Base-by-base conservation (phyloP, 78 protist genomes). In the Guillardia theta region DNA sequence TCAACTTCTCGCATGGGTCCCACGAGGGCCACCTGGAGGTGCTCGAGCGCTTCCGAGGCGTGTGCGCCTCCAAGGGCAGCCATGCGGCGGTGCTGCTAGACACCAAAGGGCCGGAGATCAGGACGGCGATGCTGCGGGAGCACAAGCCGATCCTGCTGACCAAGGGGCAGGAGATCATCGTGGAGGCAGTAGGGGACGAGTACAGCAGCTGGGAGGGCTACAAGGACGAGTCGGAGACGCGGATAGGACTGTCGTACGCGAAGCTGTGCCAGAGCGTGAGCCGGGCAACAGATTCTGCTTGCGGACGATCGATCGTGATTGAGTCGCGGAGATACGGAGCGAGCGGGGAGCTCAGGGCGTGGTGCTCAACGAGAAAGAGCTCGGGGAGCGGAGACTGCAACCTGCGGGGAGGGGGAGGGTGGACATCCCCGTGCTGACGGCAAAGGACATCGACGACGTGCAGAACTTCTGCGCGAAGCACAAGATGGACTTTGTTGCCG, bases 1-100 rank as follows among this genome's bases (percentile, higher is more conserved):
- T 97, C 92, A 97, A 97, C 96, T 95, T 97, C 78, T 94, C 96
- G 27, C 98, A 97, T 64, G 98, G 98, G 24, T 18, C 37, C 27
- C 94, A 96, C 95, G 96, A 92, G 87, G 50, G 6, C 30, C 94
- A 93, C 94, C 48, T 5, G 21, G 94, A n/a, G 94, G 43, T 64
- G 30, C 62, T 92, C 64, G 21, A 47, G 36, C 45, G 46, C 46
- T 53, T 92, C 62, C 93, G 97, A 47, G n/a, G 33, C 62, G 94
- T 53, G 93, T 8, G 8, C 36, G 10, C 0, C 80, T 5, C 21
- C 77, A 88, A 88, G 77, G 47, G 47, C 27, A 21, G 36, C 93
- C 12, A 8, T 9, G 92, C 43, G 10, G 96, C 96, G 45, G 54
- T 87, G 53, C 88, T 95, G 39, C 94, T 94, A 8, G 97, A 96